Percentiles rank a stretch among this genome's conserved stretches.
phyloP scores from a whole-genome alignment of 176 grass and related monocot genomes.

The Canna indica region DNA sequence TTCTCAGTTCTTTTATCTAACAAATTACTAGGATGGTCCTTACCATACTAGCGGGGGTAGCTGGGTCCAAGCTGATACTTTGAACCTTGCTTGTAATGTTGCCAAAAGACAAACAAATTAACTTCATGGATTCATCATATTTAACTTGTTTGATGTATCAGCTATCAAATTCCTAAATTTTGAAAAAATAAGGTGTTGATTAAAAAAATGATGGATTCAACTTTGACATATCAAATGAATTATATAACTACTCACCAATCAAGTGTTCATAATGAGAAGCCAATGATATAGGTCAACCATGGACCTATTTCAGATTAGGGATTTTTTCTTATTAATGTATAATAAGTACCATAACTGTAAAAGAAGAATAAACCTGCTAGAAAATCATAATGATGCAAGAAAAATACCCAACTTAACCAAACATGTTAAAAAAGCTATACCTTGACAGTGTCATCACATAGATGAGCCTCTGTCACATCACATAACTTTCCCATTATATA shows the following conservation, averaged over 20 bases:
- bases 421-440: conserved; percentile 21
- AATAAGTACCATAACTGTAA: not conserved
- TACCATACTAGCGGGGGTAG: too few relatives aligned
- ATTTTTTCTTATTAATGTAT: not conserved
- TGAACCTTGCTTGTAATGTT: too few relatives aligned
- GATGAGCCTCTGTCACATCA: conserved; percentile 86
- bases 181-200: too few relatives aligned
- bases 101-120: too few relatives aligned
- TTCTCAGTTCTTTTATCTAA: too few relatives aligned
- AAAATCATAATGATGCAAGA: not conserved
- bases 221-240: not conserved
- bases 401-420: not conserved
- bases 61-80: too few relatives aligned
- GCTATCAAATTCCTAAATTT: too few relatives aligned
- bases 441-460: conserved; percentile 88
- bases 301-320: not conserved
- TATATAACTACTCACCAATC: not conserved
- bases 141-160: too few relatives aligned
- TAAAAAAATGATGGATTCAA: too few relatives aligned
- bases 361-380: not conserved
- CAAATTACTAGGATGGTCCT: too few relatives aligned
- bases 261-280: not conserved
- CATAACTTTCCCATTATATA: conserved; percentile 96
- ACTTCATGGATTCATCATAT: too few relatives aligned
- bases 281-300: not conserved